phyloP scores from a whole-genome alignment of 441 rosid genomes.

The Populus tomentosa region DNA sequence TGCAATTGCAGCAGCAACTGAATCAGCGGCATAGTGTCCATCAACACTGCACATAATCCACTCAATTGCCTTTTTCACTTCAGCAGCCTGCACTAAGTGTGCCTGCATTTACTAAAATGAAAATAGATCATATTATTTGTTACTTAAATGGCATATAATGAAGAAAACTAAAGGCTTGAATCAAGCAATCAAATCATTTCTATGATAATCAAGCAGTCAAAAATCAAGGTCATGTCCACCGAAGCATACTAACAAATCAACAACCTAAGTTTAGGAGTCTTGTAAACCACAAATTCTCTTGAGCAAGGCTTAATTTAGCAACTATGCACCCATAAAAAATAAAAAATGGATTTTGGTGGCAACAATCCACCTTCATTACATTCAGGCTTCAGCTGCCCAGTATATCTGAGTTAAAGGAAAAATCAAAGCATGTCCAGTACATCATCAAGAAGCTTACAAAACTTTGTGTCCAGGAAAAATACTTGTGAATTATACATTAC shows the following conservation, averaged over 20 bases:
- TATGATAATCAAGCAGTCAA: neutral
- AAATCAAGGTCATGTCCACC: neutral
- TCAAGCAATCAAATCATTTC: slow-evolving; percentile 8
- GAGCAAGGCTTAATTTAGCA: neutral
- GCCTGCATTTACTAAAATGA: slow-evolving; percentile 99
- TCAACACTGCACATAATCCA: slow-evolving; percentile 95
- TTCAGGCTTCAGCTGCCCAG: neutral
- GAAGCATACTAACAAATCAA: neutral
- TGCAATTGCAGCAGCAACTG: slow-evolving; percentile 88
- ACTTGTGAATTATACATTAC: slow-evolving; percentile 65
- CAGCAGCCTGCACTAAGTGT: slow-evolving; percentile 91
- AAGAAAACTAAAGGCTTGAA: slow-evolving; percentile 10
- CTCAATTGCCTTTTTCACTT: slow-evolving; percentile 94
- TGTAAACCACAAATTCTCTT: neutral
- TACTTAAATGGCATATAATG: slow-evolving; percentile 30
- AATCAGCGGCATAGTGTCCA: slow-evolving; percentile 87
- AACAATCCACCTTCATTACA: neutral
- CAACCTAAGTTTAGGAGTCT: neutral
- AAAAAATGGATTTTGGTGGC: neutral
- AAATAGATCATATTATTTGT: slow-evolving; percentile 88
- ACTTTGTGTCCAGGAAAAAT: slow-evolving; percentile 1
- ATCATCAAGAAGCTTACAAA: slow-evolving; percentile 2
- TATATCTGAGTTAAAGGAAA: neutral
- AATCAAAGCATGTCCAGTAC: neutral
- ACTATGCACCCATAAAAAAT: neutral